Conservation (phyloP, 192 early-diverging fungal genomes). For the Diversispora eburnea region DNA sequence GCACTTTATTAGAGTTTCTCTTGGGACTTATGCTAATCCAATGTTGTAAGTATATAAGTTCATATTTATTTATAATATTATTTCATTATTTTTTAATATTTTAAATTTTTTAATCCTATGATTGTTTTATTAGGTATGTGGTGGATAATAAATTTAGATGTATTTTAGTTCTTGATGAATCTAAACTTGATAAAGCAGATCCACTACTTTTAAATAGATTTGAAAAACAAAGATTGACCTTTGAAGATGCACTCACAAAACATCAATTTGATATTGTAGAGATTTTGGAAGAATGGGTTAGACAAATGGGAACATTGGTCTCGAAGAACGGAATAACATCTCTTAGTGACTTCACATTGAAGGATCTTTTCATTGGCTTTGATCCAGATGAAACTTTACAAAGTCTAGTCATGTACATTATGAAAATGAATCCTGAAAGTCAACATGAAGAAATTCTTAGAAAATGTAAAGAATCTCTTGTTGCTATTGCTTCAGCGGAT, state of each 20-base stretch:
- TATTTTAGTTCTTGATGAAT: conserved; percentile 25
- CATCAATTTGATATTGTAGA: background rate
- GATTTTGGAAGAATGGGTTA: conserved; percentile 5
- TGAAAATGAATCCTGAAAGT: background rate
- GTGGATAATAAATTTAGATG: conserved; percentile 10
- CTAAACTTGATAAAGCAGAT: background rate
- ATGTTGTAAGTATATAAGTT: conserved; percentile 18
- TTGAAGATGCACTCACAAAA: conserved; percentile 11
- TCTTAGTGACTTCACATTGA: background rate
- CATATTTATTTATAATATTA: background rate
- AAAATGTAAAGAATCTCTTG: conserved; percentile 20
- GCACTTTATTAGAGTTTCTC: conserved; percentile 13
- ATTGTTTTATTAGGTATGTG: background rate
- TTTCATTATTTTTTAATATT: too few species aligned
- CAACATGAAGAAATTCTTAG: conserved; percentile 8
- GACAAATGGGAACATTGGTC: conserved; percentile 18
- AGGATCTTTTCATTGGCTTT: conserved; percentile 30
- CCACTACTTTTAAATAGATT: conserved; percentile 10
- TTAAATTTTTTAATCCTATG: background rate
- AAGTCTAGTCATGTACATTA: conserved; percentile 18
- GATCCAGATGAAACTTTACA: conserved; percentile 9
- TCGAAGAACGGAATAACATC: background rate
- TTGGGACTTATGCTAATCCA: conserved; percentile 22
- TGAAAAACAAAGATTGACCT: conserved; percentile 20
- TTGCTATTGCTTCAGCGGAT: conserved; percentile 23